Evolutionary conservation across 2,329 filamentous ascomycete genomes (phyloP), one percentile per base, ranked within the genome.

Genomic region (Cercospora sp.): DNA sequence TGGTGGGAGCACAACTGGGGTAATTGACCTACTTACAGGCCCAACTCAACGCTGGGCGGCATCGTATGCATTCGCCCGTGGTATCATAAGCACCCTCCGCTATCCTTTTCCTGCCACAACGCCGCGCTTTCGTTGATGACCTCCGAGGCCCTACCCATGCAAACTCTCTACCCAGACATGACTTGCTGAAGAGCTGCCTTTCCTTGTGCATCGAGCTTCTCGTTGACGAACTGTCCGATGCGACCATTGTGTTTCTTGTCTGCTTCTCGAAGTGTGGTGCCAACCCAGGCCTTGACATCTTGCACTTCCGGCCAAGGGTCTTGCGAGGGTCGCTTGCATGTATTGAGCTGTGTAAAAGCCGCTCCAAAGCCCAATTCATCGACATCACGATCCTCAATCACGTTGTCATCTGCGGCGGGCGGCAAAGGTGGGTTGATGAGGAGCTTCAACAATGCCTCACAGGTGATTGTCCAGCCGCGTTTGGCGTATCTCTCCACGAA

Each of bases 291-390:
- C 78, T 90, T 91, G 63, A 93, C 91, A 64, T 93, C 90, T 5
- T 87, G 86, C 13, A 97, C 89, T 69, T 97, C 91, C 0, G 94
- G 91, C 83, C 93, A 98, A 20, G 94, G 91, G 78, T 98, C 95
- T 62, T 85, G 86, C 1, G 87, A 82, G 3, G 87, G 83, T 67
- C 89, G 89, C 78, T 90, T 92, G 82, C 94, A 95, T 0, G 94
- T 97, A 82, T 94, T 96, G 70, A 99, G 86, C 33, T 92, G 90
- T 0, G 95, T 98, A 81, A 96, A 99, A 8, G 93, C 94, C 72
- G 97, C 89, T 28, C 95, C 95, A 76, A 99, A 99, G 30, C 92
- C 90, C 72, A 97, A 89, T 78, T 99, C 95, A 75, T 99, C 95
- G 28, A 97, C 91, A 75, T 98, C 94, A 3, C 93, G 90, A 77